Evolutionary conservation across 2,329 filamentous ascomycete genomes (phyloP).

Genomic region (Pestalotiopsis sp.): DNA sequence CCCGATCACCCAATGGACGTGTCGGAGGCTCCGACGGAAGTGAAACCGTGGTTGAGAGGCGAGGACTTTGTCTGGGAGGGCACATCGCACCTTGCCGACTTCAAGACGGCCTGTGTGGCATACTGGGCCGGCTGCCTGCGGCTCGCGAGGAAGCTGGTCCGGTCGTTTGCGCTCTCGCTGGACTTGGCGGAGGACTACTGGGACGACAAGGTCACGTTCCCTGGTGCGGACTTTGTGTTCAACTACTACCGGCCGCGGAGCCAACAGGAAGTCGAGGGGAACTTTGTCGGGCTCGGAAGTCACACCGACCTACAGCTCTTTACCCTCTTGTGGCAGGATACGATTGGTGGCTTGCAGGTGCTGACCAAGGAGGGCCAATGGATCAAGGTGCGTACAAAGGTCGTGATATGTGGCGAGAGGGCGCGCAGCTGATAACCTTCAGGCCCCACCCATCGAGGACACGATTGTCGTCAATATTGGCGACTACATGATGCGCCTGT

Average conservation of each 20-base stretch:
- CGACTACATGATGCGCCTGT: slow-evolving; percentile 51
- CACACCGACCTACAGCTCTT: slow-evolving; percentile 56
- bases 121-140: slow-evolving; percentile 51
- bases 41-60: slow-evolving; percentile 39
- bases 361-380: slow-evolving; percentile 42
- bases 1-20: slow-evolving; percentile 41
- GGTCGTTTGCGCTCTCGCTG: slow-evolving; percentile 55
- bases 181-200: slow-evolving; percentile 55
- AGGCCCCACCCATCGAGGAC: slow-evolving; percentile 41
- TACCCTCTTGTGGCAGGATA: slow-evolving; percentile 50
- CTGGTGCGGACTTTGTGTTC: slow-evolving; percentile 42
- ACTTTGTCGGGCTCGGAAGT: slow-evolving; percentile 44
- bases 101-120: slow-evolving; percentile 44
- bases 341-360: slow-evolving; percentile 41
- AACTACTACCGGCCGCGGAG: slow-evolving; percentile 40
- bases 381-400: slow-evolving; percentile 33
- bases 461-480: slow-evolving; percentile 54
- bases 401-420: background rate
- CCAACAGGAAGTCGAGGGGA: slow-evolving; percentile 20
- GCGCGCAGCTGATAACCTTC: background rate
- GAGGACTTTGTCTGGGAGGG: slow-evolving; percentile 55
- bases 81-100: slow-evolving; percentile 46
- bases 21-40: slow-evolving; percentile 41
- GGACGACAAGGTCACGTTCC: slow-evolving; percentile 52
- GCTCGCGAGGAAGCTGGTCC: slow-evolving; percentile 51